Evolutionary conservation across 2,329 filamentous ascomycete genomes (phyloP).

Genomic region (Aaosphaeria arxii): DNA sequence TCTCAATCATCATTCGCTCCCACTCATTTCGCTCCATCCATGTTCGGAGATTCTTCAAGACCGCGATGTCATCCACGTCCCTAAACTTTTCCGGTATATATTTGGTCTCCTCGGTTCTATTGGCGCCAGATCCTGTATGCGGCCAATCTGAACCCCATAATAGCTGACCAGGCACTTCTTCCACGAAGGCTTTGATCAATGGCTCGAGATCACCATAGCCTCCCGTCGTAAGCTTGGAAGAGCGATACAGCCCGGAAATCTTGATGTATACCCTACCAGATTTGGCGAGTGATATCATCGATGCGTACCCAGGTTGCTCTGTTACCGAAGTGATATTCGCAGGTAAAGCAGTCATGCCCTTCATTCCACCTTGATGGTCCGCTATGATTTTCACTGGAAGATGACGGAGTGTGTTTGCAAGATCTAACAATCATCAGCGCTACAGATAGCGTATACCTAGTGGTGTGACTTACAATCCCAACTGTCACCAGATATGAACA

Average conservation of each 20-base stretch:
- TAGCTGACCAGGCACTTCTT: constrained; percentile 47
- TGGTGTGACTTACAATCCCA: constrained; percentile 1
- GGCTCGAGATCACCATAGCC: constrained; percentile 37
- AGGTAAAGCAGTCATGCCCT: constrained; percentile 33
- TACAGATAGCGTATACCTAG: neutral
- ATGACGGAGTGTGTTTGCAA: constrained; percentile 1
- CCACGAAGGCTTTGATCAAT: constrained; percentile 48
- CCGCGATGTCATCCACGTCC: neutral
- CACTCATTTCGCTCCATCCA: neutral
- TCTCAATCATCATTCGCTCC: neutral
- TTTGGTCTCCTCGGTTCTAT: constrained; percentile 17
- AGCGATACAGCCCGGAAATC: constrained; percentile 57
- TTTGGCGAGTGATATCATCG: constrained; percentile 47
- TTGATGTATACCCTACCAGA: constrained; percentile 54
- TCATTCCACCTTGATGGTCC: constrained; percentile 41
- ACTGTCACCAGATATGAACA: constrained; percentile 1
- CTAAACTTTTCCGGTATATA: constrained; percentile 1
- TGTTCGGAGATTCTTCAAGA: constrained; percentile 1
- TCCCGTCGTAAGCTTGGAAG: constrained; percentile 32
- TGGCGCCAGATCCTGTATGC: constrained; percentile 57
- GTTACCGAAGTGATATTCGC: constrained; percentile 17
- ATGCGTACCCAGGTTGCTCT: constrained; percentile 50
- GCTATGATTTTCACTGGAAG: constrained; percentile 6
- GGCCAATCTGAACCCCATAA: constrained; percentile 64
- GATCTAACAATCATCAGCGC: neutral